Evolutionary conservation across 805 yeast species (phyloP).

Genomic region (Hanseniaspora occidentalis): DNA sequence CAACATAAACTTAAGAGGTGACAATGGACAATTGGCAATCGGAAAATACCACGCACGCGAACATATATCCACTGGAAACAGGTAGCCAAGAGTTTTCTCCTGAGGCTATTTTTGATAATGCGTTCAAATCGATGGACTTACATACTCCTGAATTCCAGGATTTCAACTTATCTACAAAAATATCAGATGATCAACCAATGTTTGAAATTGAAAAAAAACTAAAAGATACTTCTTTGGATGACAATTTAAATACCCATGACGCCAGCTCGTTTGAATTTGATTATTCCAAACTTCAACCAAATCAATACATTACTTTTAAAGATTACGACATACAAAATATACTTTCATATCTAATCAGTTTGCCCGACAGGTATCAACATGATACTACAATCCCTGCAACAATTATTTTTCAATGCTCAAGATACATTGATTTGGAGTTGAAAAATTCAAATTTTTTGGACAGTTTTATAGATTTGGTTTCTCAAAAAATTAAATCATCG

Average conservation of each 20-base stretch:
- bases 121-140: slow-evolving; percentile 24
- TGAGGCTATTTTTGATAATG: slow-evolving; percentile 24
- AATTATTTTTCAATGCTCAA: slow-evolving; percentile 52
- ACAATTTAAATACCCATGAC: slow-evolving; percentile 13
- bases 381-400: slow-evolving; percentile 50
- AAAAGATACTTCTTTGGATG: slow-evolving; percentile 17
- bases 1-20: too few relatives aligned
- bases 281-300: slow-evolving; percentile 40
- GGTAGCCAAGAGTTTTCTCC: too few relatives aligned
- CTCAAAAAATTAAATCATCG: background rate
- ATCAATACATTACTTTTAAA: slow-evolving; percentile 48
- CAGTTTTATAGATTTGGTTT: slow-evolving; percentile 39
- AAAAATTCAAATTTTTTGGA: slow-evolving; percentile 45
- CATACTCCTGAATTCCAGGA: slow-evolving; percentile 32
- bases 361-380: slow-evolving; percentile 41
- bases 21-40: too few relatives aligned
- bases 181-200: background rate
- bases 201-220: background rate
- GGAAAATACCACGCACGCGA: background rate
- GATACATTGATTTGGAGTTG: slow-evolving; percentile 50
- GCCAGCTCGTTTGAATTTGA: slow-evolving; percentile 31
- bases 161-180: too few relatives aligned
- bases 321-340: slow-evolving; percentile 67
- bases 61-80: too few relatives aligned
- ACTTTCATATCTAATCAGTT: slow-evolving; percentile 44